These are phyloP conservation scores for Mrakiaceae sp. DNA, from an alignment of 1,284 basidiomycete genomes.

Conservation along the genomic window DNA sequence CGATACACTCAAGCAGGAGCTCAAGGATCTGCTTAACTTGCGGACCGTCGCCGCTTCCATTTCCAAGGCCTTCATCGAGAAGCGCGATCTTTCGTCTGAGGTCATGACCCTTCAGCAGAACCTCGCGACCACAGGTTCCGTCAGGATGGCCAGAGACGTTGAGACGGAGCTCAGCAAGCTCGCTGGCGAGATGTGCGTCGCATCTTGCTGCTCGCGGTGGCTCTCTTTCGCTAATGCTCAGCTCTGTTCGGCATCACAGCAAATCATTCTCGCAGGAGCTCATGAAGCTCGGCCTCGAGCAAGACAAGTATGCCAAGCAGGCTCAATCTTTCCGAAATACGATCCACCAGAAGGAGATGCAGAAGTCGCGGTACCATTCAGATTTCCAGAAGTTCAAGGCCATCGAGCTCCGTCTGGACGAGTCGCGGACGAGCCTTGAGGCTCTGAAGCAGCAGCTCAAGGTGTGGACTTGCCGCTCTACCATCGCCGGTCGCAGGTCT, in stretches of 20 bases:
- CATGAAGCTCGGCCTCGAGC: slow-evolving; percentile 5
- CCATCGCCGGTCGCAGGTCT: neutral
- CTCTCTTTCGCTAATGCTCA: neutral
- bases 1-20: slow-evolving; percentile 28
- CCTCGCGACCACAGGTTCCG: slow-evolving; percentile 57
- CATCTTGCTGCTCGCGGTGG: neutral
- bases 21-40: slow-evolving; percentile 51
- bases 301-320: slow-evolving; percentile 19
- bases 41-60: slow-evolving; percentile 56
- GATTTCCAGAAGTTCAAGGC: slow-evolving; percentile 1
- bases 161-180: slow-evolving; percentile 59
- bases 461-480: neutral
- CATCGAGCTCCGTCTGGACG: slow-evolving; percentile 2
- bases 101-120: slow-evolving; percentile 56
- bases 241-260: neutral
- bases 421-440: neutral
- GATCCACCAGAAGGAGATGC: slow-evolving; percentile 11
- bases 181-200: slow-evolving; percentile 53
- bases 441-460: slow-evolving; percentile 10
- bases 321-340: slow-evolving; percentile 10
- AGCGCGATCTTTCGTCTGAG: slow-evolving; percentile 53
- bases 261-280: neutral
- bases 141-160: slow-evolving; percentile 72
- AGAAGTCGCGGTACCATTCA: neutral
- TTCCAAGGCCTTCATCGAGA: slow-evolving; percentile 51